Percentiles rank a stretch among this genome's conserved stretches.
Evolutionary conservation across 2,329 filamentous ascomycete genomes (phyloP).

Genomic region (Pyricularia pennisetigena): DNA sequence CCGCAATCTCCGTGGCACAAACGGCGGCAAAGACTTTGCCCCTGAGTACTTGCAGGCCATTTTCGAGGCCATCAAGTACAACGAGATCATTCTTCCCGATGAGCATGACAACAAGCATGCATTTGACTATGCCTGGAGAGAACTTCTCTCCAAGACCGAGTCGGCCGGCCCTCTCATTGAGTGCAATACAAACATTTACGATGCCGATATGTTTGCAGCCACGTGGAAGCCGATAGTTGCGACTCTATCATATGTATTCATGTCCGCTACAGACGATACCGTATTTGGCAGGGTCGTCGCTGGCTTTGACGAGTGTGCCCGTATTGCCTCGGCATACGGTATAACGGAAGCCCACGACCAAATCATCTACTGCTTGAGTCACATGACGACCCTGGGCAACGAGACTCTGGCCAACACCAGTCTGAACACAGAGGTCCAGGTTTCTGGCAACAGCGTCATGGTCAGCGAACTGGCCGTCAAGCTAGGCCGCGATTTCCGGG

Average conservation of each 20-base stretch:
- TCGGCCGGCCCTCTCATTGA: slow-evolving; percentile 63
- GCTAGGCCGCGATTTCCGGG: slow-evolving; percentile 86
- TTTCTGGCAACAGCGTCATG: slow-evolving; percentile 88
- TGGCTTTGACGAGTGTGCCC: slow-evolving; percentile 92
- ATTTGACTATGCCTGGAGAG: slow-evolving; percentile 97
- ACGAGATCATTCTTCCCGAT: slow-evolving; percentile 93
- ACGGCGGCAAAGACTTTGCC: slow-evolving; percentile 75
- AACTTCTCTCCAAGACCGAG: slow-evolving; percentile 77
- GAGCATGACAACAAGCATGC: slow-evolving; percentile 96
- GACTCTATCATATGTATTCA: slow-evolving; percentile 94
- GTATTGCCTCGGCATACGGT: slow-evolving; percentile 77
- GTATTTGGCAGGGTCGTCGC: slow-evolving; percentile 90
- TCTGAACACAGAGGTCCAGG: slow-evolving; percentile 92
- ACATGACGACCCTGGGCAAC: slow-evolving; percentile 80
- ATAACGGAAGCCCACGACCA: slow-evolving; percentile 83
- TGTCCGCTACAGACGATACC: slow-evolving; percentile 93
- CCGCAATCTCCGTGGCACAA: slow-evolving; percentile 83
- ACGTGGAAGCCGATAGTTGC: slow-evolving; percentile 95
- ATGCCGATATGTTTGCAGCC: slow-evolving; percentile 93
- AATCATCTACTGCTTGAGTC: slow-evolving; percentile 81
- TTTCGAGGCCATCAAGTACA: slow-evolving; percentile 81
- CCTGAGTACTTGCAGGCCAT: slow-evolving; percentile 76
- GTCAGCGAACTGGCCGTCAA: slow-evolving; percentile 96
- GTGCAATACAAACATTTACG: slow-evolving; percentile 88
- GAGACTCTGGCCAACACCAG: slow-evolving; percentile 69